Conservation (phyloP, 2,329 filamentous ascomycete genomes). For the Waltergamsia citrina region DNA sequence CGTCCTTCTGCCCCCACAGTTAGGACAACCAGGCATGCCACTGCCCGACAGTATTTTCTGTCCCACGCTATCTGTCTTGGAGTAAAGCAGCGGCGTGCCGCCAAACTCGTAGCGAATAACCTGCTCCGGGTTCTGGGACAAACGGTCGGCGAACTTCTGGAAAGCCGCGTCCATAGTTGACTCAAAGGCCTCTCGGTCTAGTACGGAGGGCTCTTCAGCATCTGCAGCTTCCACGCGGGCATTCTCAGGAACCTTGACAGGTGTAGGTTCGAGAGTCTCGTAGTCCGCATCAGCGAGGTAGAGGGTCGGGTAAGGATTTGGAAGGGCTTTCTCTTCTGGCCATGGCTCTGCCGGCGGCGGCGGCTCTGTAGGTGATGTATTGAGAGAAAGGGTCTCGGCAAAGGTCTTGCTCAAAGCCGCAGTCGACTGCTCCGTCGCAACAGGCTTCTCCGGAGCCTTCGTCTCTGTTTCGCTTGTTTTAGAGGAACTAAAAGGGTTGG, state of each 20-base stretch:
- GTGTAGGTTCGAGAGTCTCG: slow-evolving; percentile 65
- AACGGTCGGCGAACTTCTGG: slow-evolving; percentile 69
- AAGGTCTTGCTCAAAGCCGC: slow-evolving; percentile 50
- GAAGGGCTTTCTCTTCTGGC: slow-evolving; percentile 58
- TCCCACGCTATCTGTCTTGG: slow-evolving; percentile 65
- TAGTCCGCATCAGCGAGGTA: slow-evolving; percentile 85
- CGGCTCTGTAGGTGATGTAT: slow-evolving; percentile 33
- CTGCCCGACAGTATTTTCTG: slow-evolving; percentile 39
- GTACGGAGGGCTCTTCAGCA: slow-evolving; percentile 28
- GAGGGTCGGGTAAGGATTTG: slow-evolving; percentile 62
- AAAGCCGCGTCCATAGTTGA: slow-evolving; percentile 67
- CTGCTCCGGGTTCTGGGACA: slow-evolving; percentile 75
- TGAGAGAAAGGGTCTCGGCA: slow-evolving; percentile 67
- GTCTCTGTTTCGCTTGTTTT: slow-evolving; percentile 4
- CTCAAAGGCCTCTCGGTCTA: slow-evolving; percentile 66
- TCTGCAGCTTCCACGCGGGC: slow-evolving; percentile 29
- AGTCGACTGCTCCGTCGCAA: slow-evolving; percentile 12
- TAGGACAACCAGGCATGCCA: slow-evolving; percentile 64
- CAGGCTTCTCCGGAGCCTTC: slow-evolving; percentile 22
- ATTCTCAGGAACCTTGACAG: slow-evolving; percentile 38
- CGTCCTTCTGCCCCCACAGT: slow-evolving; percentile 64
- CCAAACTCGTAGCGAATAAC: slow-evolving; percentile 72
- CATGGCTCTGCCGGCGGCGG: slow-evolving; percentile 54
- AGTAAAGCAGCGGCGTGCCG: slow-evolving; percentile 70
- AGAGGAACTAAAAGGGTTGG: slow-evolving; percentile 20